These are phyloP conservation scores for Trichoderma simmonsii DNA, from an alignment of 2,329 filamentous ascomycete genomes.

Conservation along the genomic window DNA sequence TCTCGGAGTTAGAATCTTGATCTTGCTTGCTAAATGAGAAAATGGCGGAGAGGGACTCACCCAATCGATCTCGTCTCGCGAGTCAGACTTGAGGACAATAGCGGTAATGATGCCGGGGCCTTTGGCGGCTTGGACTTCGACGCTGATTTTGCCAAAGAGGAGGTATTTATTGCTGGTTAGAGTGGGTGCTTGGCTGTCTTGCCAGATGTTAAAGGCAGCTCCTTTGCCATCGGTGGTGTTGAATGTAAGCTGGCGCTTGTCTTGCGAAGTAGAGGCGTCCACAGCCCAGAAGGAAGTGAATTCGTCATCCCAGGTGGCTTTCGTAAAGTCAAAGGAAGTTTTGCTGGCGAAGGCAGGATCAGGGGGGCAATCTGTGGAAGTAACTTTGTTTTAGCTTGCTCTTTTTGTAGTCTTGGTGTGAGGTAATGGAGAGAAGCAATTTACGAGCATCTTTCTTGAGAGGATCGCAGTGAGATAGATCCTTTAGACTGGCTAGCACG, in stretches of 20 bases:
- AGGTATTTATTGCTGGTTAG: conserved; percentile 73
- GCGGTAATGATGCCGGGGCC: conserved; percentile 75
- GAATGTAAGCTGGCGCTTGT: conserved; percentile 28
- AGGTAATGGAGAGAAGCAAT: not conserved
- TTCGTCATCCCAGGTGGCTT: conserved; percentile 46
- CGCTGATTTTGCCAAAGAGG: conserved; percentile 76
- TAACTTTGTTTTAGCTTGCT: not conserved
- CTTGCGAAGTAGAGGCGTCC: conserved; percentile 33
- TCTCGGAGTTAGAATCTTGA: not conserved
- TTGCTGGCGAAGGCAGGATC: conserved; percentile 63
- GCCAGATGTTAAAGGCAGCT: conserved; percentile 52
- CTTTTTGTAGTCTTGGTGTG: not conserved
- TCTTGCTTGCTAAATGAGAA: not conserved
- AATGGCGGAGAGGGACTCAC: conserved; percentile 15
- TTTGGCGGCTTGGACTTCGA: conserved; percentile 65
- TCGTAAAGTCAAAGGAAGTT: conserved; percentile 58
- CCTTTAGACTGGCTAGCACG: conserved; percentile 22
- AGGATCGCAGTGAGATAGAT: conserved; percentile 27
- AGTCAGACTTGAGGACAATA: conserved; percentile 72
- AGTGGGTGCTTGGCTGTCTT: conserved; percentile 54
- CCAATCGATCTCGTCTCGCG: conserved; percentile 67
- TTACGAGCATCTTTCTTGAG: conserved; percentile 28
- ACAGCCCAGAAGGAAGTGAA: conserved; percentile 30
- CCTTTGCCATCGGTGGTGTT: conserved; percentile 29
- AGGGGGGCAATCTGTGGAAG: conserved; percentile 49